These are phyloP conservation scores for Hypoxylon lienhwacheense DNA, from an alignment of 495 filamentous ascomycete genomes.

Conservation along the genomic window DNA sequence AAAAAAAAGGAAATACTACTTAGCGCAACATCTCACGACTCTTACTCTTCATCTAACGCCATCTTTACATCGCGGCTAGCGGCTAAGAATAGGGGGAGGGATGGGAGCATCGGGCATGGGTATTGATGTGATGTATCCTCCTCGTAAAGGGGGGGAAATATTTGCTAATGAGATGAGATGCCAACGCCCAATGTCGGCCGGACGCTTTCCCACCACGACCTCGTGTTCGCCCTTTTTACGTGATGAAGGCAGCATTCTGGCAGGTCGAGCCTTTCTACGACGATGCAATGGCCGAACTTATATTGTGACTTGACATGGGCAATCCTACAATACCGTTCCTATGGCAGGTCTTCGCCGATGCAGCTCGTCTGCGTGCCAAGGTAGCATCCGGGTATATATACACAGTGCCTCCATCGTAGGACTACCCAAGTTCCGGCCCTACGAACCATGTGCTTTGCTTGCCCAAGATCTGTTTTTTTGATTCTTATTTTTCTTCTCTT, in stretches of 20 bases:
- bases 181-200: conserved; percentile 11
- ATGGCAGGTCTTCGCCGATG: conserved; percentile 19
- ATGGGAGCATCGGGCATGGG: conserved; percentile 2
- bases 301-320: conserved; percentile 7
- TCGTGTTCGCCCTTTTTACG: conserved; percentile 19
- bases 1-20: conserved; percentile 13
- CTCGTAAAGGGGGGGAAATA: too few species aligned
- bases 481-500: too few species aligned
- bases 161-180: too few species aligned
- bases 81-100: too few species aligned
- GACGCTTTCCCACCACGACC: conserved; percentile 8
- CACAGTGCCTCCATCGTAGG: conserved; percentile 25
- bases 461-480: conserved; percentile 13
- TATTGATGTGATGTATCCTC: conserved; percentile 5
- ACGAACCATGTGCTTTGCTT: conserved; percentile 16
- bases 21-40: too few species aligned
- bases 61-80: too few species aligned
- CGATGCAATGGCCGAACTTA: conserved; percentile 16
- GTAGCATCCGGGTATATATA: conserved; percentile 43
- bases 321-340: conserved; percentile 11
- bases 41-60: too few species aligned
- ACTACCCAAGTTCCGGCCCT: conserved; percentile 21
- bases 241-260: conserved; percentile 11
- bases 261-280: conserved; percentile 20
- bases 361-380: conserved; percentile 26